phyloP scores from a whole-genome alignment of 1,284 basidiomycete genomes.

The Moniliella sp. region DNA sequence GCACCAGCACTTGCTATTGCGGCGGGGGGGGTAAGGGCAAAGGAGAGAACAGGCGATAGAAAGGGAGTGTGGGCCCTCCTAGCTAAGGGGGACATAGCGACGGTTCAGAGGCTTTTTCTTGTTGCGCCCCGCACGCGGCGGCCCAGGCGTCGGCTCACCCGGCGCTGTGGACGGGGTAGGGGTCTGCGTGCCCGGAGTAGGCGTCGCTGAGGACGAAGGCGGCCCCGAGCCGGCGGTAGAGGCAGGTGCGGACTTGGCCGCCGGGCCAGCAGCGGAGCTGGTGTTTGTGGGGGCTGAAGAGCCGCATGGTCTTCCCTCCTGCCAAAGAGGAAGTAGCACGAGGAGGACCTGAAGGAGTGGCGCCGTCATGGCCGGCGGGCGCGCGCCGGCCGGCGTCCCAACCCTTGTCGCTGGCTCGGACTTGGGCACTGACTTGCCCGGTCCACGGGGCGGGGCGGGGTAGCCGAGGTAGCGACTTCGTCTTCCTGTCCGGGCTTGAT shows the following conservation, averaged over 20 bases:
- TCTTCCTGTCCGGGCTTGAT: slow-evolving; percentile 87
- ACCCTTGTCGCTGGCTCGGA: no score
- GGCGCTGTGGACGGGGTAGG: slow-evolving; percentile 5
- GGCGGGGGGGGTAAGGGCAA: no score
- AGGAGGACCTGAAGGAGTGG: slow-evolving; percentile 10
- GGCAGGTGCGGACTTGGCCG: slow-evolving; percentile 20
- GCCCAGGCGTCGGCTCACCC: not conserved
- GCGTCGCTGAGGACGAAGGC: not conserved
- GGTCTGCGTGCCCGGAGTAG: not conserved
- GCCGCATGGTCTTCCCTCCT: not conserved
- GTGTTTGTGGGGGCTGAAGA: slow-evolving; percentile 5
- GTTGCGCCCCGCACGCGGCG: slow-evolving; percentile 7
- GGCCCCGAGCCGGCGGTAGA: slow-evolving; percentile 16
- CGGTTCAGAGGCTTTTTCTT: slow-evolving; percentile 30
- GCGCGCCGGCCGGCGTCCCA: no score
- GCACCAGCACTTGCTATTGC: no score
- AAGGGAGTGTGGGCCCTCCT: no score
- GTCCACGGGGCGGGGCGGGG: slow-evolving; percentile 1
- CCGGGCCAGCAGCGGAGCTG: slow-evolving; percentile 9
- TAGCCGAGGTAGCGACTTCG: slow-evolving; percentile 29
- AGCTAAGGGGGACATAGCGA: slow-evolving; percentile 28
- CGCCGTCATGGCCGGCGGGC: slow-evolving; percentile 10
- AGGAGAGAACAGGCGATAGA: no score
- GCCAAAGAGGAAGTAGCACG: not conserved
- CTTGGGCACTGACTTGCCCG: slow-evolving; percentile 15